These are phyloP conservation scores for Penicillium oxalicum DNA, from an alignment of 2,329 filamentous ascomycete species.

Conservation along the genomic window DNA sequence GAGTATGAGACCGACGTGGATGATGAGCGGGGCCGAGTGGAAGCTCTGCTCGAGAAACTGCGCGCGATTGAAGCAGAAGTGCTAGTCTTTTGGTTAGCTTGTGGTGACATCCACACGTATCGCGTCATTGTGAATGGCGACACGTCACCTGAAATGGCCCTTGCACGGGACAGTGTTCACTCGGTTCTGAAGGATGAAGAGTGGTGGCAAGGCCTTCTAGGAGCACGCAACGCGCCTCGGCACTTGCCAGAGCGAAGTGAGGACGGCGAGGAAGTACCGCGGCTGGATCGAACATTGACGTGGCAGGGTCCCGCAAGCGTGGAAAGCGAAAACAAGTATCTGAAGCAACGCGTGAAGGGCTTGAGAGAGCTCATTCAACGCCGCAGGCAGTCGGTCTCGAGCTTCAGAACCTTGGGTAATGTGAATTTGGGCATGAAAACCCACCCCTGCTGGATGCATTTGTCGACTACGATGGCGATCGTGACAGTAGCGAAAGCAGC, in stretches of 20 bases:
- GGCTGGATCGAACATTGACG: slow-evolving; percentile 39
- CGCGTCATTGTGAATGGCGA: slow-evolving; percentile 72
- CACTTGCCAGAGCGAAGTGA: slow-evolving; percentile 12
- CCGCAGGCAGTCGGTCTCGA: slow-evolving; percentile 46
- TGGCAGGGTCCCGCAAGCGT: slow-evolving; percentile 52
- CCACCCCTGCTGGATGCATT: slow-evolving; percentile 61
- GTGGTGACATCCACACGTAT: slow-evolving; percentile 65
- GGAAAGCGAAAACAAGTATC: slow-evolving; percentile 42
- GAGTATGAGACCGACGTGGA: slow-evolving; percentile 81
- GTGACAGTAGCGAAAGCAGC: slow-evolving; percentile 43
- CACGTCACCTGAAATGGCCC: slow-evolving; percentile 44
- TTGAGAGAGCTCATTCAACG: slow-evolving; percentile 57
- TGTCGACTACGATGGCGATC: slow-evolving; percentile 46
- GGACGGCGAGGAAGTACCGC: slow-evolving; percentile 14
- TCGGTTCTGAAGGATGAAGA: slow-evolving; percentile 63
- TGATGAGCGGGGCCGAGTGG: slow-evolving; percentile 68
- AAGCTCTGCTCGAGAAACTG: slow-evolving; percentile 69
- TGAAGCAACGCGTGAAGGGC: slow-evolving; percentile 49
- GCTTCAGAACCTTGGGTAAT: slow-evolving; percentile 47
- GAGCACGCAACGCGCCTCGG: slow-evolving; percentile 13
- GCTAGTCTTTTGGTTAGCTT: slow-evolving; percentile 74
- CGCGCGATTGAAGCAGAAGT: slow-evolving; percentile 76
- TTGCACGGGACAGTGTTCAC: slow-evolving; percentile 57
- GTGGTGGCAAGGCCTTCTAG: slow-evolving; percentile 64
- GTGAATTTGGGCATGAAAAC: slow-evolving; percentile 70